phyloP scores from a whole-genome alignment of 2,329 filamentous ascomycete species.

The Ophiosphaerella korrae region DNA sequence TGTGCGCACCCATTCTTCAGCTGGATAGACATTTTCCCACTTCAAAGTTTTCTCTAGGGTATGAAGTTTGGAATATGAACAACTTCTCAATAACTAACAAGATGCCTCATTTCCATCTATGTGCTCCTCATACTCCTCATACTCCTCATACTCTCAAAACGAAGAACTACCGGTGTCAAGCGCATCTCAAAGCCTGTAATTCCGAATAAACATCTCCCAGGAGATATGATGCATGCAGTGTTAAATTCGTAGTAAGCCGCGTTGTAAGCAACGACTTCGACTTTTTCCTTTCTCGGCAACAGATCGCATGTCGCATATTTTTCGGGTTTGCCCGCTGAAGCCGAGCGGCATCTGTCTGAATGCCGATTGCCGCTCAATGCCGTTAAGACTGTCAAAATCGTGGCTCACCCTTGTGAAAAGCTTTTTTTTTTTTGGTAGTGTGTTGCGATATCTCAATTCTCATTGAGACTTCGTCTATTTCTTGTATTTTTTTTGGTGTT shows the following conservation, averaged over 20 bases:
- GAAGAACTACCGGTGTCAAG: not conserved
- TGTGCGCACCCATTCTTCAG: constrained; percentile 1
- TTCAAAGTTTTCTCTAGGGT: not conserved
- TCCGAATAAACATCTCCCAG: constrained; percentile 1
- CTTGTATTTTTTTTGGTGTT: too few species aligned
- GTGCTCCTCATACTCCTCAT: too few species aligned
- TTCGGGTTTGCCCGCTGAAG: constrained; percentile 14
- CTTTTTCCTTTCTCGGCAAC: constrained; percentile 17
- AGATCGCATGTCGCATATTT: constrained; percentile 19
- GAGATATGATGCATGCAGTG: constrained; percentile 10
- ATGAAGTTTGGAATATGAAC: not conserved
- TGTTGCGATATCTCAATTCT: too few species aligned
- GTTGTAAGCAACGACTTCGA: constrained; percentile 18
- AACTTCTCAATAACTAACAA: too few species aligned
- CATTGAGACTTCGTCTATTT: too few species aligned
- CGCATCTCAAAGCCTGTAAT: constrained; percentile 2
- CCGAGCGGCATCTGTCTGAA: constrained; percentile 31
- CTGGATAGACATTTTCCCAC: too few species aligned
- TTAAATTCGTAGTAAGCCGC: constrained; percentile 9
- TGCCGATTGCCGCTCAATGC: constrained; percentile 24
- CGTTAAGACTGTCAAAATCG: not conserved
- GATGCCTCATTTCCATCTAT: too few species aligned
- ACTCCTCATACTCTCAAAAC: not conserved
- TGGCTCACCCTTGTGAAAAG: too few species aligned
- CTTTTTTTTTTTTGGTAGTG: too few species aligned